Conservation (phyloP, 768 basidiomycete species). For the Boletellus sp. region DNA sequence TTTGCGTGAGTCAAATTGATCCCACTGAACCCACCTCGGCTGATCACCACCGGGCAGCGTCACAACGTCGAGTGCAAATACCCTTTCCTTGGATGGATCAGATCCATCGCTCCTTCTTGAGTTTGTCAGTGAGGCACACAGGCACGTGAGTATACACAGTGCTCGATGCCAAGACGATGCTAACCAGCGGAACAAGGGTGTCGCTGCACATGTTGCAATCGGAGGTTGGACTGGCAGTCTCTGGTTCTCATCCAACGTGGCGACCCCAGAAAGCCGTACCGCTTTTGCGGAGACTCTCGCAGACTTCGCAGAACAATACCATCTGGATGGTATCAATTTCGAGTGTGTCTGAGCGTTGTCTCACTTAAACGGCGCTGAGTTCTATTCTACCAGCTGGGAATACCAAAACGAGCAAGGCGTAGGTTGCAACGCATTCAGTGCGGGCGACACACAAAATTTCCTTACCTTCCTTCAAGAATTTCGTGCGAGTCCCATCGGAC, state of each 20-base stretch:
- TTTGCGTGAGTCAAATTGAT: constrained; percentile 45
- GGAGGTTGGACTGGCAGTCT: constrained; percentile 69
- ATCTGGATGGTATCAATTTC: constrained; percentile 52
- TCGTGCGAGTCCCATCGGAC: constrained; percentile 42
- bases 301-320: constrained; percentile 45
- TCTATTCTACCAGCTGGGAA: constrained; percentile 65
- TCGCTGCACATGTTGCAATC: constrained; percentile 55
- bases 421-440: constrained; percentile 59
- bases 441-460: constrained; percentile 70
- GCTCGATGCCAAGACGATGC: background rate
- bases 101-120: constrained; percentile 48
- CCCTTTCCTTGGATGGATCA: constrained; percentile 36
- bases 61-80: constrained; percentile 33
- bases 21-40: background rate
- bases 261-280: constrained; percentile 52
- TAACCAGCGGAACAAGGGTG: constrained; percentile 36
- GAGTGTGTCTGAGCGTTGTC: constrained; percentile 15
- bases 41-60: constrained; percentile 15
- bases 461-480: constrained; percentile 71
- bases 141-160: constrained; percentile 27
- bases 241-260: constrained; percentile 62
- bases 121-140: constrained; percentile 49
- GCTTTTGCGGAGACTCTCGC: constrained; percentile 60
- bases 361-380: background rate
- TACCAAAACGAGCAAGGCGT: constrained; percentile 68